Conservation (phyloP, 2,329 filamentous ascomycete genomes). For the Fusarium sp. region DNA sequence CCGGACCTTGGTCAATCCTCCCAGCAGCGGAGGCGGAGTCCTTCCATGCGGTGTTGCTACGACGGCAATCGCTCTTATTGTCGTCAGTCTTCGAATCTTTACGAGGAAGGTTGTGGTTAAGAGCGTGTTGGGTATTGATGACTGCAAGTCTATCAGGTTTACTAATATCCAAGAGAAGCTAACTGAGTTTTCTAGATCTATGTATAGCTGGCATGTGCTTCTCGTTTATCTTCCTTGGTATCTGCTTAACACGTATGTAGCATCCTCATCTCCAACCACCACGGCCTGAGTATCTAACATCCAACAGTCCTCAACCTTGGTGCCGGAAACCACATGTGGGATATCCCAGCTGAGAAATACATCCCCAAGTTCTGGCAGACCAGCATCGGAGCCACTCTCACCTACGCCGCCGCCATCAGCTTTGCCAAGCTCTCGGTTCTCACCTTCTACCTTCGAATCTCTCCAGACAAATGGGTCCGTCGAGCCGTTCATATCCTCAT, state of each 20-base stretch:
- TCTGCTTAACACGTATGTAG: slow-evolving; percentile 43
- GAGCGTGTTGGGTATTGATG: slow-evolving; percentile 46
- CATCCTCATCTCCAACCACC: accelerated
- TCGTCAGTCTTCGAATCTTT: slow-evolving; percentile 45
- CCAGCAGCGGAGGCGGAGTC: slow-evolving; percentile 42
- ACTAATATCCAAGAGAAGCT: neutral
- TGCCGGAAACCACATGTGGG: slow-evolving; percentile 50
- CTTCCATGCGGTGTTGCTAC: slow-evolving; percentile 42
- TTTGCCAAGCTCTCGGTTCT: slow-evolving; percentile 60
- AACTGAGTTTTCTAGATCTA: slow-evolving; percentile 37
- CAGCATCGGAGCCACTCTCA: slow-evolving; percentile 54
- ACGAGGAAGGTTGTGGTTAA: slow-evolving; percentile 49
- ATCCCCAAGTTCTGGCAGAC: slow-evolving; percentile 47
- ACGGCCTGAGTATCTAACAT: neutral
- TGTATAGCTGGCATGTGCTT: slow-evolving; percentile 44
- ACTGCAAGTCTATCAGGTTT: slow-evolving; percentile 40
- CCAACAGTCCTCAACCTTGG: slow-evolving; percentile 43
- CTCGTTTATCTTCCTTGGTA: slow-evolving; percentile 42
- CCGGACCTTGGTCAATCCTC: slow-evolving; percentile 37
- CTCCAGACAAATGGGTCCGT: slow-evolving; percentile 40
- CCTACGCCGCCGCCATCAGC: slow-evolving; percentile 57
- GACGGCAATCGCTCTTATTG: slow-evolving; percentile 41
- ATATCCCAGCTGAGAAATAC: slow-evolving; percentile 38
- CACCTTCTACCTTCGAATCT: slow-evolving; percentile 61
- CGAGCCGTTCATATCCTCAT: slow-evolving; percentile 47